These are phyloP conservation scores for Ophiocordyceps camponoti-floridani DNA, from an alignment of 2,329 filamentous ascomycete genomes.

Conservation along the genomic window DNA sequence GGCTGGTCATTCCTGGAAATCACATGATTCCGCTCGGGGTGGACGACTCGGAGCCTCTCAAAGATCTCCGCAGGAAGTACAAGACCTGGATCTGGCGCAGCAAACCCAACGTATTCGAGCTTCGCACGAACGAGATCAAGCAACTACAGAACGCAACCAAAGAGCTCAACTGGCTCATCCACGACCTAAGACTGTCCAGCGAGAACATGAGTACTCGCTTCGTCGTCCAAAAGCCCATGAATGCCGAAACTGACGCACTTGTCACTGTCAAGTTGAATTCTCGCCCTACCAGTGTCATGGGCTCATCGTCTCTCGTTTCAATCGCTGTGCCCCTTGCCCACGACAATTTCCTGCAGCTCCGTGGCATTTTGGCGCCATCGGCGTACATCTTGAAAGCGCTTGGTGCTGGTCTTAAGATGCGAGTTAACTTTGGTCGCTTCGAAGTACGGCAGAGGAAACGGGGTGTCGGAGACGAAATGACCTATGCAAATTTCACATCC, in stretches of 20 bases:
- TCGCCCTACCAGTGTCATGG: constrained; percentile 6
- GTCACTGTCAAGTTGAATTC: constrained; percentile 8
- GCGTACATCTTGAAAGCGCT: constrained; percentile 9
- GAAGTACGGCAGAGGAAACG: constrained; percentile 10
- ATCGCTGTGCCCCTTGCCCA: not conserved
- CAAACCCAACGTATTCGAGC: constrained; percentile 9
- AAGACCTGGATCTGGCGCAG: constrained; percentile 13
- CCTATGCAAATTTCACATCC: constrained; percentile 8
- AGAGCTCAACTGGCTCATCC: constrained; percentile 13
- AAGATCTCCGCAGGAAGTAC: constrained; percentile 9
- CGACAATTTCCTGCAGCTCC: constrained; percentile 6
- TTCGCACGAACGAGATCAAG: constrained; percentile 8
- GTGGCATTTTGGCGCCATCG: constrained; percentile 5
- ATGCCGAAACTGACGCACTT: constrained; percentile 2
- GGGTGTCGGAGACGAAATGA: constrained; percentile 6
- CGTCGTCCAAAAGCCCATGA: constrained; percentile 10
- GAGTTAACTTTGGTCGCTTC: constrained; percentile 15
- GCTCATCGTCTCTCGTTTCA: not conserved
- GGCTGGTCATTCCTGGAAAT: constrained; percentile 12
- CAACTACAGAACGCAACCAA: constrained; percentile 10
- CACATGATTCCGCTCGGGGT: constrained; percentile 10
- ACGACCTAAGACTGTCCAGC: constrained; percentile 13
- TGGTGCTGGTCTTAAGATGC: constrained; percentile 11
- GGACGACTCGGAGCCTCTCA: constrained; percentile 8
- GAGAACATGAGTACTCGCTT: constrained; percentile 8